Evolutionary conservation across 2,329 filamentous ascomycete species (phyloP), one percentile per base, ranked within the genome.

Genomic region (Botrytis tulipae): DNA sequence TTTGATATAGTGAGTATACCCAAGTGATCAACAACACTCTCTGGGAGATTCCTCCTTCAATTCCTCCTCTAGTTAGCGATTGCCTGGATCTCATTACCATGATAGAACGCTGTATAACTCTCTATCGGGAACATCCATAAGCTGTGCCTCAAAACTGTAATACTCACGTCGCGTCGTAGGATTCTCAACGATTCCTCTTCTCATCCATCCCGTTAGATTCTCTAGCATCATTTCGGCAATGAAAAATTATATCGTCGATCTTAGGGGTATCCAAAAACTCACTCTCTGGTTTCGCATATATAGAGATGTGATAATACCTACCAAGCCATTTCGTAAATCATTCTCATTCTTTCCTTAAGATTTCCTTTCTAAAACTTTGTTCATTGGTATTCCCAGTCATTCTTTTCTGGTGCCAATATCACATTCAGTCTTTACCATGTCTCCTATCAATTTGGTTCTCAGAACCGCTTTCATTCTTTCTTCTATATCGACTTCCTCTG

Each of bases 391-490:
- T 32, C 40, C 48, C 48, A 68, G 48, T 69, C 66, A 25, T 44
- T 69, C 48, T 0, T 69, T 69, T 44, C 18, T 42, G 48, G 48
- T 5, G 5, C 6, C 48, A 29, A 10, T 42, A 9, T n/a, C 25
- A 57, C 0, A 9, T 57, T 40, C 48, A 57, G 35, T 68, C 66
- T 16, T 68, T 68, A 68, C 35, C 16, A 68, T 68, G 66, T 29
- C 48, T 32, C 6, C 37, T 25, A 5, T 57, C 48, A 57, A 68
- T 42, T 42, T 42, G n/a, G 35, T 68, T 51, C 18, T 68, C 18
- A 32, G 18, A 20, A 68, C 46, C 48, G 48, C 25, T 16, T 68
- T 68, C 66, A 68, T 68, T 68, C 35, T 68, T 68, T 68, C 66
- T 32, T 57, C n/a, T 16, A 57, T 68, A 12, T 68, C 35, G 4